Evolutionary conservation across 495 filamentous ascomycete genomes (phyloP), one percentile per base, ranked within the genome.

Genomic region (Neurospora sp.): DNA sequence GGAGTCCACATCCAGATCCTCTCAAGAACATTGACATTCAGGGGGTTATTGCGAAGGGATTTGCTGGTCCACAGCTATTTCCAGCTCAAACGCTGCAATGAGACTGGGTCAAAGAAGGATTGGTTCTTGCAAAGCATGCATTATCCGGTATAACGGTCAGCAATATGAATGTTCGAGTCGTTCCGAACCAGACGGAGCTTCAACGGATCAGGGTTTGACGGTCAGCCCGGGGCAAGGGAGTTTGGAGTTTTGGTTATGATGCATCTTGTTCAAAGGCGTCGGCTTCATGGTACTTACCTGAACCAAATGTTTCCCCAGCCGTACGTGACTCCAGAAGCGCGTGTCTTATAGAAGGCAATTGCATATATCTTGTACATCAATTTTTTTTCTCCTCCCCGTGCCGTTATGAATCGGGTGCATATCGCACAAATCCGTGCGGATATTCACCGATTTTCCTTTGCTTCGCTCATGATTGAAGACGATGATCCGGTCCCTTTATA

Each of bases 1-100:
- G 92, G 92, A 93, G 87, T 79, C 91, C 93, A 9, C 84, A 84
- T 61, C 85, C 85, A 22, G 83, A 85, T 53, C 78, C 81, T 14
- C 45, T 75, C 18, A 85, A 85, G 68, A 96, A 96, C 76, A 94
- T 97, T 72, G 91, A 97, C 79, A 93, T 97, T 45, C 90, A 97
- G 81, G 92, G 89, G 41, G 88, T 97, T 38, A 85, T 92, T 74
- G 89, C 88, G 3, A 89, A 92, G 76, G 94, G 94, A 0, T 97
- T 90, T 82, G 91, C 92, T 0, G 94, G 94, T 40, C 91, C 92
- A 39, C 53, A 86, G 93, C 72, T 96, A 88, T 80, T 93, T 94
- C 79, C 92, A 35, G 53, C 53, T 35, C 53, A 65, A 37, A 65
- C 53, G 14, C 53, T 65, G 27, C 53, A 65, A 65, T 65, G 27